Conservation (phyloP, 2,329 filamentous ascomycete genomes). For the Pyrenophora seminiperda region DNA sequence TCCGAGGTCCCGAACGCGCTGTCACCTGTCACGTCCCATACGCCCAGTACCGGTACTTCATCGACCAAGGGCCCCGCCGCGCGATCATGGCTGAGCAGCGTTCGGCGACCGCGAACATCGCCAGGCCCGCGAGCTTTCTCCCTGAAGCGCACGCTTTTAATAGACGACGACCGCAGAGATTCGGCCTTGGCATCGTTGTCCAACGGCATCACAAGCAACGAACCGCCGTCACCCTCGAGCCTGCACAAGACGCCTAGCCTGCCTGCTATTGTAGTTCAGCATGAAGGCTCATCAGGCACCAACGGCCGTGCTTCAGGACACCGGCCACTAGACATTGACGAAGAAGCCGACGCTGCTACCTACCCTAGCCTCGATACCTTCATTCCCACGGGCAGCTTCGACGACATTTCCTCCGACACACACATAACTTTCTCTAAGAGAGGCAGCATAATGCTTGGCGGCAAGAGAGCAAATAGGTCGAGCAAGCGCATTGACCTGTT, state of each 20-base stretch:
- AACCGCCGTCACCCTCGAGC: slow-evolving; percentile 37
- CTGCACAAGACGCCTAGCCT: slow-evolving; percentile 49
- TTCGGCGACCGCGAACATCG: slow-evolving; percentile 46
- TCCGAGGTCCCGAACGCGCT: slow-evolving; percentile 14
- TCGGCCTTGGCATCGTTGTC: slow-evolving; percentile 49
- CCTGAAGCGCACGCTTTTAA: slow-evolving; percentile 37
- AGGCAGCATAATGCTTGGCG: slow-evolving; percentile 63
- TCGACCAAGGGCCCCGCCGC: slow-evolving; percentile 28
- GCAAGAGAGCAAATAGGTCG: slow-evolving; percentile 54
- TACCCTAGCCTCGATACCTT: slow-evolving; percentile 60
- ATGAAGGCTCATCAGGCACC: slow-evolving; percentile 34
- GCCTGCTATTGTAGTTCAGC: slow-evolving; percentile 53
- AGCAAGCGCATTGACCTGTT: slow-evolving; percentile 39
- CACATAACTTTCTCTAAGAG: slow-evolving; percentile 64
- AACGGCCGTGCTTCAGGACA: slow-evolving; percentile 8
- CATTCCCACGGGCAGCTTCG: slow-evolving; percentile 61
- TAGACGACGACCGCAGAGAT: slow-evolving; percentile 47
- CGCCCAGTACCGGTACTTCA: slow-evolving; percentile 20
- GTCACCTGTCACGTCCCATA: slow-evolving; percentile 20
- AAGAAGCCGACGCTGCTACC: slow-evolving; percentile 16
- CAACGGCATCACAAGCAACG: slow-evolving; percentile 39
- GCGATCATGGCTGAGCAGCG: slow-evolving; percentile 46
- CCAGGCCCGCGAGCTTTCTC: slow-evolving; percentile 43
- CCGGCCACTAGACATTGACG: slow-evolving; percentile 17
- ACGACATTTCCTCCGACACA: slow-evolving; percentile 57